Base-by-base conservation (phyloP, 2,329 filamentous ascomycete genomes). In the Fusarium sp. region DNA sequence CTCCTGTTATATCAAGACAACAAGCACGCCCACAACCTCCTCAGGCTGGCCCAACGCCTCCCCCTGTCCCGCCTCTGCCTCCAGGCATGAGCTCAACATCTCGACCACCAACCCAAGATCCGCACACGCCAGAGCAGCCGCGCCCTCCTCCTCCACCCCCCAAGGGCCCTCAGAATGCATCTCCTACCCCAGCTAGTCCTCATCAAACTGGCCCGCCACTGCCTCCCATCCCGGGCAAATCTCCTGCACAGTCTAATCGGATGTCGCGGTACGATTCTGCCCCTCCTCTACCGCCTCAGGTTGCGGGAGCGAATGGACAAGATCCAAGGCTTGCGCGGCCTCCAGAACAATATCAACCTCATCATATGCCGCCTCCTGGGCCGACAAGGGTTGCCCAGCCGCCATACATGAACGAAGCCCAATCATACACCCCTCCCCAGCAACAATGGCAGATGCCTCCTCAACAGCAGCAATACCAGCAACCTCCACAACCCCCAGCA, bases 1-100 rank as follows among this genome's bases (percentile, higher is more conserved):
- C 97, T 10, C 97, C 97, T 0, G 94, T 98, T 5, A 91, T 97
- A 69, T 91, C 95, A 36, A 92, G 91, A 75, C 91, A 91, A 73
- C 88, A 88, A 78, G 85, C 87, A 52, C 82, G 82, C n/a, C 80
- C 82, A 25, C 81, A 76, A 66, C 80, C 69, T 65, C 79, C 74
- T 36, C 74, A 72, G 65, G 70, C 77, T 20, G 71, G 80, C 56
- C 84, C 79, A 31, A 84, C 86, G 66, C 91, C 91, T 58, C 93
- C 93, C 35, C 91, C 92, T 14, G 83, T 93, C n/a, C 93, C 93
- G 68, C 93, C 93, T 63, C 86, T 93, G 20, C 94, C 93, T 10
- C 90, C 91, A 29, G 91, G 93, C 77, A 85, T 92, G 68, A 84
- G 69, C 35, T 31, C 69, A 29, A 66, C 86, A 54, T 82, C 86